Base-by-base conservation (phyloP, 2,329 filamentous ascomycete species). In the Fusarium tupiense region DNA sequence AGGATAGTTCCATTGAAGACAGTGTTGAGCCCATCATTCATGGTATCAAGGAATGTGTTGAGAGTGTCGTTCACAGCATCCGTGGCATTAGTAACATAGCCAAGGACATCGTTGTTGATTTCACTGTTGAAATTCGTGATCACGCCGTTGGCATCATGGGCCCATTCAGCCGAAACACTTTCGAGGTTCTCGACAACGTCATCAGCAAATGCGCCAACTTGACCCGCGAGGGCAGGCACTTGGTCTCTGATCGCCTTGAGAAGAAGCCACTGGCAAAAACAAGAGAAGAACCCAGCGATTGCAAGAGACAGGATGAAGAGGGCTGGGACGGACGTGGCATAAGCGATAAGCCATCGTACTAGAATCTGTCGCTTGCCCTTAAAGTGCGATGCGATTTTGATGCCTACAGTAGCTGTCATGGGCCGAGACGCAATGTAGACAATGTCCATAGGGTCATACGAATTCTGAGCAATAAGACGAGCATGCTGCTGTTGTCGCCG, bases 361-460 rank as follows among this genome's bases (percentile, higher is more conserved):
- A 98, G 87, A 52, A 93, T 89, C 81, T 94, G 92, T 59, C 90
- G 88, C 75, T 92, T 84, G 82, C 89, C 82, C 61, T 88, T 89
- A 83, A 96, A 91, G 66, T 86, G 88, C 59, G 88, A 88, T 12
- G 93, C 90, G 26, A 93, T 76, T 83, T 89, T 92, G 80, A 98
- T 88, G 46, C 95, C 96, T 35, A 88, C 84, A 5, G 88, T 87
- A 3, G 94, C 90, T 2, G 94, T 94, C 76, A 92, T 90, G 4
- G 96, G 95, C 29, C 94, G 90, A 40, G 94, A 95, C 38, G 92
- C 91, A 75, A 98, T 93, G 83, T 98, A 97, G 47, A 97, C 90
- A 41, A 95, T 91, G 80, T 98, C 96, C 88, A 98, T 91, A 2
- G 93, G 89, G 78, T 98, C 95, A 80, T 91, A 91, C 37, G 90